phyloP scores from a whole-genome alignment of 352 stramenopile genomes.

The Globisporangium spiculum region DNA sequence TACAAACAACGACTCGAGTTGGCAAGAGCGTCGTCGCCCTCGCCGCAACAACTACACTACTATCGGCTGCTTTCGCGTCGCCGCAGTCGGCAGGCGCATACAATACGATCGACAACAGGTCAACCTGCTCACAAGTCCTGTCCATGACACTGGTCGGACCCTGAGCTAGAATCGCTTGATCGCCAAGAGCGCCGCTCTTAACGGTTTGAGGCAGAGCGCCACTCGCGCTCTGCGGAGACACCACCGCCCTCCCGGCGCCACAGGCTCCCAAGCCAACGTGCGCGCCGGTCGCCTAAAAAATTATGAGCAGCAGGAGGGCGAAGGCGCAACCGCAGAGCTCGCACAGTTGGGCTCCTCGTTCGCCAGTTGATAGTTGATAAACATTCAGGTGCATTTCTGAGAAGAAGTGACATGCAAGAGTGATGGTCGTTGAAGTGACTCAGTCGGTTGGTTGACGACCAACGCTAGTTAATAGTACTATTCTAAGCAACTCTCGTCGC shows the following conservation, averaged over 20 bases:
- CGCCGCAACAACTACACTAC: not conserved
- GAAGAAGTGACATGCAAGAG: not conserved
- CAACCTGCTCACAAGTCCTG: not conserved
- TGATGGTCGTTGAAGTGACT: constrained; percentile 1
- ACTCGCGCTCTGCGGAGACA: not conserved
- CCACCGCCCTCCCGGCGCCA: not conserved
- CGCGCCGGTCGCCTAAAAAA: not conserved
- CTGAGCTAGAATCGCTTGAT: not conserved
- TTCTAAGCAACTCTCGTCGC: too few species aligned
- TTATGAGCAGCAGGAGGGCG: not conserved
- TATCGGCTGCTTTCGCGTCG: not conserved
- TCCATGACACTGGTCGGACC: not conserved
- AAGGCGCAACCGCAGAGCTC: not conserved
- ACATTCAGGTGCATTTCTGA: not conserved
- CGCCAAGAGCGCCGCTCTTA: not conserved
- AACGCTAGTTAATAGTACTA: too few species aligned
- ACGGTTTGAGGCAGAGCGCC: not conserved
- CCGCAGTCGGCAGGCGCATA: not conserved
- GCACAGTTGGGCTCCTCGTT: not conserved
- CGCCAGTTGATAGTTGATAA: not conserved
- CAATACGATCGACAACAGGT: not conserved
- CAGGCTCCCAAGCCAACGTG: not conserved
- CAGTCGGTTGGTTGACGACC: not conserved
- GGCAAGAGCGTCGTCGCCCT: not conserved
- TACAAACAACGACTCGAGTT: not conserved